These are phyloP conservation scores for Lophiostoma macrostomum DNA, from an alignment of 495 filamentous ascomycete genomes.

Conservation along the genomic window DNA sequence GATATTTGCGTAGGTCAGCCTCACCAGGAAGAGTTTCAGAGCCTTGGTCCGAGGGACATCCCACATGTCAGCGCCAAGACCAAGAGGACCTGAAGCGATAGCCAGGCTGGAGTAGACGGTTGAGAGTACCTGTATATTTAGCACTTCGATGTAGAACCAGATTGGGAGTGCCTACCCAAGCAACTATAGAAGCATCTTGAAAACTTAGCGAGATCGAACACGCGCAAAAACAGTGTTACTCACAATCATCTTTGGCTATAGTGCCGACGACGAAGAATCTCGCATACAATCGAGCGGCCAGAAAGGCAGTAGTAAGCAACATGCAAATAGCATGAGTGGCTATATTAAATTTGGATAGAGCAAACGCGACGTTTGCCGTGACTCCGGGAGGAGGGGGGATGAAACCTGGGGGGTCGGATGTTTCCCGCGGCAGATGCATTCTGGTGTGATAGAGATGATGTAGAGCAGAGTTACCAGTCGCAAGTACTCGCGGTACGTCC, in stretches of 20 bases:
- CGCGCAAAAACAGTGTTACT: not conserved
- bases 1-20: not conserved
- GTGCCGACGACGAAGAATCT: not conserved
- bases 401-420: not conserved
- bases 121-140: not conserved
- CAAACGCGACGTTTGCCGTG: not conserved
- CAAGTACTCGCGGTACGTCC: no score
- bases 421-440: no score
- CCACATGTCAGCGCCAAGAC: constrained; percentile 5
- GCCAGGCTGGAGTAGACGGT: not conserved
- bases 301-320: not conserved
- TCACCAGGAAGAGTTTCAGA: not conserved
- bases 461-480: no score
- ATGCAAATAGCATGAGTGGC: not conserved
- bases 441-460: no score
- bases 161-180: constrained; percentile 1
- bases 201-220: no score
- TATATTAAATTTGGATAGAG: not conserved
- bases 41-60: not conserved
- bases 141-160: not conserved
- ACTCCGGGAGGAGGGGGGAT: not conserved
- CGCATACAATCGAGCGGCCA: not conserved
- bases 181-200: not conserved
- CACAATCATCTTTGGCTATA: constrained; percentile 4
- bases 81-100: not conserved